Conservation (phyloP, 305 asterid species). For the Solanum hybrid region DNA sequence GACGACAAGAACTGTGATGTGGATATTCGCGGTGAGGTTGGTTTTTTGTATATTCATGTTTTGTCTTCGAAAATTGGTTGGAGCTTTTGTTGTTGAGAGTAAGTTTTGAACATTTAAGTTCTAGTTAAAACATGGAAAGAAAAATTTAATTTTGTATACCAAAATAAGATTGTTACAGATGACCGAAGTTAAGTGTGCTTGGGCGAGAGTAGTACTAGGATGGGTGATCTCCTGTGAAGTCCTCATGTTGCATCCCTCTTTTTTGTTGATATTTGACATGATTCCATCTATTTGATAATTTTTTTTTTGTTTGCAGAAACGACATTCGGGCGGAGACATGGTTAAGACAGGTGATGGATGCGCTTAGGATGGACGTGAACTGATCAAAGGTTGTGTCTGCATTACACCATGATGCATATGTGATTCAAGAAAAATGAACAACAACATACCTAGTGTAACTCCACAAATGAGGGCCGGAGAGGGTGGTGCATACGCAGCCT, state of each 20-base stretch:
- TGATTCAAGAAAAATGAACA: background rate
- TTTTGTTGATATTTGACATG: too few relatives aligned
- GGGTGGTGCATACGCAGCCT: background rate
- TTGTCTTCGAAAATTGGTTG: background rate
- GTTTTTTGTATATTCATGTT: background rate
- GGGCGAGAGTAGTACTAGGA: background rate
- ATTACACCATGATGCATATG: background rate
- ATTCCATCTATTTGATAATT: background rate
- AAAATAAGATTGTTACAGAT: background rate
- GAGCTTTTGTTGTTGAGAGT: background rate
- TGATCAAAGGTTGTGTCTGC: background rate
- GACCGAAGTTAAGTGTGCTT: background rate
- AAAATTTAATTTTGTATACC: background rate
- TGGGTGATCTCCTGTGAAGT: background rate
- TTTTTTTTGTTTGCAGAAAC: background rate
- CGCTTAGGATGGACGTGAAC: background rate
- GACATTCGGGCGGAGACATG: background rate
- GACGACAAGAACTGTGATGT: background rate
- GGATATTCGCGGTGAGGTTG: background rate
- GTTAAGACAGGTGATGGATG: background rate
- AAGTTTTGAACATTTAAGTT: background rate
- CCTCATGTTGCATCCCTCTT: background rate
- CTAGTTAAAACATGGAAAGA: background rate
- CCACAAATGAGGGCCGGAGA: background rate
- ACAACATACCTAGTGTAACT: background rate